These are phyloP conservation scores for Canariomyces notabilis DNA, from an alignment of 2,329 filamentous ascomycete species.

Conservation along the genomic window DNA sequence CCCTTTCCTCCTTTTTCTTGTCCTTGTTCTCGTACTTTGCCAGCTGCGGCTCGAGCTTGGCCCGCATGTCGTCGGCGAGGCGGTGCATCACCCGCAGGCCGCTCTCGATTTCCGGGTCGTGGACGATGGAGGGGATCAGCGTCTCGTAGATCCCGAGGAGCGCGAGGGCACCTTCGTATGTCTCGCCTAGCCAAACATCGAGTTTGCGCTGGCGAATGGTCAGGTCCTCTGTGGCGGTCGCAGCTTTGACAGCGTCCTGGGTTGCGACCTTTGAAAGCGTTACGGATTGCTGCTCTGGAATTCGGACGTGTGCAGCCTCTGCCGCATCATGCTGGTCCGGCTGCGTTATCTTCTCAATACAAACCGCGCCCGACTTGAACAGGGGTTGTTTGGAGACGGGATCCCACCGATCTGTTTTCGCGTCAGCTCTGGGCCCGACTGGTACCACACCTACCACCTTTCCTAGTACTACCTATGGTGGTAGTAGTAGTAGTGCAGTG, in stretches of 20 bases:
- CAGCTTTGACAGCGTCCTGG: constrained; percentile 10
- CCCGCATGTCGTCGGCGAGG: constrained; percentile 23
- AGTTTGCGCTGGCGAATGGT: constrained; percentile 26
- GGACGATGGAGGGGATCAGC: constrained; percentile 25
- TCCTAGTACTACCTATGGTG: too few species aligned
- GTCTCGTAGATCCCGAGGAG: constrained; percentile 26
- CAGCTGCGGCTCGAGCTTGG: constrained; percentile 23
- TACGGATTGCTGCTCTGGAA: constrained; percentile 26
- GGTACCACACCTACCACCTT: too few species aligned
- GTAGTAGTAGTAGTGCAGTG: not conserved
- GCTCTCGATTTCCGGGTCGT: constrained; percentile 29
- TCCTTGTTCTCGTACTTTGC: constrained; percentile 28
- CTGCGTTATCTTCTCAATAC: constrained; percentile 32
- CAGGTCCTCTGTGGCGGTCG: constrained; percentile 6
- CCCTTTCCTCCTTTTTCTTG: too few species aligned
- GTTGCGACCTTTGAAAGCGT: constrained; percentile 14
- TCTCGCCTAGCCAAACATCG: constrained; percentile 32
- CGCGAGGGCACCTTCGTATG: constrained; percentile 25
- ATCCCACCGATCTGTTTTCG: constrained; percentile 24
- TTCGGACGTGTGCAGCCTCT: not conserved
- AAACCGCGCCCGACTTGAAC: constrained; percentile 34
- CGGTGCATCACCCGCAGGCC: constrained; percentile 28
- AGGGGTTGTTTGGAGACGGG: constrained; percentile 34
- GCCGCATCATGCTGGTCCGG: not conserved
- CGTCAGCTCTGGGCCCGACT: not conserved